phyloP scores from a whole-genome alignment of 2,329 filamentous ascomycete species.

The Massarina eburnea region DNA sequence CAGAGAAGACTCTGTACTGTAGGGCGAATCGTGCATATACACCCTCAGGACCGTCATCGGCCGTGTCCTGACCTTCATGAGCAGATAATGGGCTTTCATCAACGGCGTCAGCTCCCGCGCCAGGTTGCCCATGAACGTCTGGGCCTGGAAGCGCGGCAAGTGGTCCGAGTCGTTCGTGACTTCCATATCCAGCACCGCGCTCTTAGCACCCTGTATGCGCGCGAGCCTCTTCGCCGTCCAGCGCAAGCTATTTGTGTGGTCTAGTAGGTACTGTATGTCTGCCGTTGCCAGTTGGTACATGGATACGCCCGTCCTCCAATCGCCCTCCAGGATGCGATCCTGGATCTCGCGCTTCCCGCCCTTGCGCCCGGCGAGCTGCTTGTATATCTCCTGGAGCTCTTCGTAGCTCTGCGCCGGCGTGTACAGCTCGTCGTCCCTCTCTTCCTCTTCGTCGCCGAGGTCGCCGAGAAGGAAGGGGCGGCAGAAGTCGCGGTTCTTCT shows the following conservation, averaged over 20 bases:
- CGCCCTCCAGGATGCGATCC: slow-evolving; percentile 59
- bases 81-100: slow-evolving; percentile 81
- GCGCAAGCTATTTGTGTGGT: slow-evolving; percentile 53
- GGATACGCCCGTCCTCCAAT: slow-evolving; percentile 59
- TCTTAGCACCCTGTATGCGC: slow-evolving; percentile 31
- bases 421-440: slow-evolving; percentile 68
- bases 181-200: slow-evolving; percentile 37
- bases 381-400: slow-evolving; percentile 61
- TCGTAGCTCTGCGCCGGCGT: slow-evolving; percentile 66
- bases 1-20: slow-evolving; percentile 57
- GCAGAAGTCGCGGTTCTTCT: slow-evolving; percentile 62
- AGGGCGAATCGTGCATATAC: slow-evolving; percentile 78
- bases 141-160: slow-evolving; percentile 74
- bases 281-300: slow-evolving; percentile 58
- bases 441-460: slow-evolving; percentile 48
- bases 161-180: slow-evolving; percentile 41
- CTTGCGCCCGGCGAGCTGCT: slow-evolving; percentile 45
- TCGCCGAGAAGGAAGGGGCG: slow-evolving; percentile 57
- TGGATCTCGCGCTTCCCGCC: slow-evolving; percentile 57
- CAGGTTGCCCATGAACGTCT: slow-evolving; percentile 76
- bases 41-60: slow-evolving; percentile 75
- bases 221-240: slow-evolving; percentile 57
- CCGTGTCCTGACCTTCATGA: slow-evolving; percentile 69
- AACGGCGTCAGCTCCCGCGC: slow-evolving; percentile 74
- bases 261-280: slow-evolving; percentile 56